Evolutionary conservation across 257 asterid species (phyloP), one percentile per base, ranked within the genome.

Genomic region (Solanum ahanhuiri): DNA sequence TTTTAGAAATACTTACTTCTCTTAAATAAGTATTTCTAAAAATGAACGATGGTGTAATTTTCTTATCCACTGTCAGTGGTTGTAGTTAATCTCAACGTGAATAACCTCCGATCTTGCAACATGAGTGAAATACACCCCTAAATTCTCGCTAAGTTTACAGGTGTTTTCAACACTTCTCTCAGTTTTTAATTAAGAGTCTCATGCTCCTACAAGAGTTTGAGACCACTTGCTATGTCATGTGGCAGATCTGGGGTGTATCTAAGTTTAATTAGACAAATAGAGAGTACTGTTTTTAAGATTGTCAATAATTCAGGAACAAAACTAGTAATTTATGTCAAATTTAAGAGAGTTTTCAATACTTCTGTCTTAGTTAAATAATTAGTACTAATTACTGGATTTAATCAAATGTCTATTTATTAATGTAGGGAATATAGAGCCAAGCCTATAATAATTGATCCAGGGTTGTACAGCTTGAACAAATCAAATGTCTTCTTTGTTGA

Each of bases 371-470:
- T 54, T 54, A 54, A 54, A 17, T 54, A 54, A 17, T 54, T 17
- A 54, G 9, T 51, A 54, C 0, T 54, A 54, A 17, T 6, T 17
- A 54, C 2, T 54, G 9, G 15, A 63, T 7, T 7, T 81, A 72
- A 72, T 34, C 64, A 75, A 67, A 37, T 73, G 31, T 66, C 30
- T 34, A 43, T 39, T 25, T 23, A 3, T 69, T 86, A 35, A 76
- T 79, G 83, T 82, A 91, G 98, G 92, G 75, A 31, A 48, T 95
- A 92, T 87, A 91, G 98, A 88, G 96, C 95, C 81, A 94, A 86
- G 88, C 98, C 98, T 54, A 81, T 94, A 34, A 92, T 94, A 83
- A 93, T 94, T 86, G 98, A 94, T 90, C 96, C 98, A 2, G 98
- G 94, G 20, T 92, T 94, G 14, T 94, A 93, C 88, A 77, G 64